Evolutionary conservation across 176 grass and related monocot species (phyloP), one percentile per base, ranked within the genome.

Genomic region (Otatea glauca): DNA sequence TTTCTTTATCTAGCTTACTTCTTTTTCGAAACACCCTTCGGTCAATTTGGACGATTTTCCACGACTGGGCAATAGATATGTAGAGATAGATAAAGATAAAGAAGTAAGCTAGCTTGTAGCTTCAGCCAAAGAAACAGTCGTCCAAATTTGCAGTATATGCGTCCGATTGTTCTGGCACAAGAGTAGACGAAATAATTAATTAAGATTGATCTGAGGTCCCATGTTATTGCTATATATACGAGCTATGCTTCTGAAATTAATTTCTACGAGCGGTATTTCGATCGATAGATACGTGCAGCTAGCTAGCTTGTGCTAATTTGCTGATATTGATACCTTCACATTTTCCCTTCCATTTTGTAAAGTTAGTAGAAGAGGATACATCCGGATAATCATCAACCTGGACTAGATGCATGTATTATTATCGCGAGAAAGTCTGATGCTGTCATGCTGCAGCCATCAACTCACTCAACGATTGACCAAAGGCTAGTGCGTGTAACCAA

Each of bases 351-450:
- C n/a, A n/a, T n/a, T n/a, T n/a, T n/a, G n/a, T n/a, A n/a, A n/a
- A n/a, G n/a, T n/a, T n/a, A n/a, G n/a, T n/a, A n/a, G n/a, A n/a
- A n/a, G n/a, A n/a, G n/a, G n/a, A n/a, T n/a, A n/a, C n/a, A n/a
- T n/a, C n/a, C n/a, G n/a, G n/a, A n/a, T 53, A 25, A 64, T 70
- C n/a, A 16, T 34, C 76, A 21, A 41, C 63, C 84, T 51, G 67
- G 42, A 17, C 53, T 41, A 61, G 54, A 79, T 72, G 84, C 84
- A 53, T 54, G 76, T 16, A 49, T 88, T 63, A 34, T 88, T 50
- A 59, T 43, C 17, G 4, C 18, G 9, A 35, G 27, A 34, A 51
- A 53, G 85, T 34, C 49, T 39, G 55, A 9, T 25, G 24, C 70
- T 60, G 74, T 39, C 43, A 9, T 25, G 24, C 70, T 60, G 74